Evolutionary conservation across 106 monocot genomes (phyloP).

Genomic region (Hemerocallis citrina): DNA sequence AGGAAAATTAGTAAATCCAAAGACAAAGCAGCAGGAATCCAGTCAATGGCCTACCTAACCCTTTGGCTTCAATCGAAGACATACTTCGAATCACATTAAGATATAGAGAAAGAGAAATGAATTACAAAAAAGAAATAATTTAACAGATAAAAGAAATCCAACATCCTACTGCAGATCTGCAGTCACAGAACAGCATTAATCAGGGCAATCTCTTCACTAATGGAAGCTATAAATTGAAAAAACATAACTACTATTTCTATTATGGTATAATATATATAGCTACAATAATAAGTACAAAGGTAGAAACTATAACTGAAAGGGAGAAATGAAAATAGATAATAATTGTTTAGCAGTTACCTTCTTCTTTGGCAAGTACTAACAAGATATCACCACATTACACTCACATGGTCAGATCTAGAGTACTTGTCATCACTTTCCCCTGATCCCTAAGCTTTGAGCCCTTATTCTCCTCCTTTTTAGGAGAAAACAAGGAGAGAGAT

Average conservation of each 20-base stretch:
- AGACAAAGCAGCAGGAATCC: slow-evolving; percentile 17
- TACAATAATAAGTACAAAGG: too few species aligned
- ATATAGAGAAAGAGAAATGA: too few species aligned
- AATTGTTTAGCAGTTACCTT: too few species aligned
- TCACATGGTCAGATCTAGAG: slow-evolving; percentile 50
- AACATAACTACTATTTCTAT: neutral
- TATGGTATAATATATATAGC: neutral
- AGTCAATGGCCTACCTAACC: slow-evolving; percentile 21
- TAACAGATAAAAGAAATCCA: too few species aligned
- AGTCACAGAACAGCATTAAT: slow-evolving; percentile 14
- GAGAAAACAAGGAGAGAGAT: slow-evolving; percentile 33
- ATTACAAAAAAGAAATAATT: too few species aligned
- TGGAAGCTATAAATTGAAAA: slow-evolving; percentile 4
- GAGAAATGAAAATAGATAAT: too few species aligned
- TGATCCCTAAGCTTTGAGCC: neutral
- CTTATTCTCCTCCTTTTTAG: slow-evolving; percentile 6
- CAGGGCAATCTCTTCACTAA: neutral
- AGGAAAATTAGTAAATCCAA: slow-evolving; percentile 8
- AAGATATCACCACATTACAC: slow-evolving; percentile 38
- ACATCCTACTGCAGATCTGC: too few species aligned
- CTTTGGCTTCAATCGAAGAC: slow-evolving; percentile 9
- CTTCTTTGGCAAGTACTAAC: slow-evolving; percentile 22
- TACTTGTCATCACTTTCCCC: slow-evolving; percentile 25
- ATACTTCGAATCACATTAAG: slow-evolving; percentile 11
- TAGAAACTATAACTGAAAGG: too few species aligned